Evolutionary conservation across 1,139 yeast species (phyloP).

Genomic region (Dujonia santamariae): DNA sequence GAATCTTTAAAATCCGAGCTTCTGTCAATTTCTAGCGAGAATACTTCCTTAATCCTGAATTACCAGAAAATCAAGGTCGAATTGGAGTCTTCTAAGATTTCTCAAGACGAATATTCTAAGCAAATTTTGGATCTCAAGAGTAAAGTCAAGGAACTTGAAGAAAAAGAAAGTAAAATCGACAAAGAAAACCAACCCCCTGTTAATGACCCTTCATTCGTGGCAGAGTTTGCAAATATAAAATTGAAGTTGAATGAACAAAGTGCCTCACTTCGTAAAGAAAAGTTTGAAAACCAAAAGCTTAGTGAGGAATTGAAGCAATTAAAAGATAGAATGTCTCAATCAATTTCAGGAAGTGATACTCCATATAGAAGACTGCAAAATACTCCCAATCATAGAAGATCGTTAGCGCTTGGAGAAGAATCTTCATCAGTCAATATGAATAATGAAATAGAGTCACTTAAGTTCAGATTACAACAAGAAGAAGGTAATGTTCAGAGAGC

Average conservation of each 20-base stretch:
- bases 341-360: conserved; percentile 22
- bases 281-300: conserved; percentile 52
- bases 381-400: conserved; percentile 18
- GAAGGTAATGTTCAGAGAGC: conserved; percentile 43
- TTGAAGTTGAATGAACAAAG: conserved; percentile 51
- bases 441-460: conserved; percentile 36
- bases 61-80: conserved; percentile 31
- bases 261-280: conserved; percentile 49
- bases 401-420: conserved; percentile 36
- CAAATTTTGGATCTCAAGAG: conserved; percentile 24
- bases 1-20: conserved; percentile 9
- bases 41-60: conserved; percentile 14
- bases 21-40: conserved; percentile 10
- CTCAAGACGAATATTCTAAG: conserved; percentile 25
- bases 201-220: conserved; percentile 30
- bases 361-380: conserved; percentile 19
- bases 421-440: conserved; percentile 16
- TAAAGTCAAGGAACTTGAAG: conserved; percentile 14
- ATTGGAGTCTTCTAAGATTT: conserved; percentile 26
- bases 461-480: conserved; percentile 37
- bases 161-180: conserved; percentile 21
- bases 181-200: conserved; percentile 39
- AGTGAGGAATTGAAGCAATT: conserved; percentile 57
- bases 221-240: conserved; percentile 49
- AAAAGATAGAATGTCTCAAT: conserved; percentile 33